phyloP scores from a whole-genome alignment of 352 stramenopile species.

The Pythium rishiriense region DNA sequence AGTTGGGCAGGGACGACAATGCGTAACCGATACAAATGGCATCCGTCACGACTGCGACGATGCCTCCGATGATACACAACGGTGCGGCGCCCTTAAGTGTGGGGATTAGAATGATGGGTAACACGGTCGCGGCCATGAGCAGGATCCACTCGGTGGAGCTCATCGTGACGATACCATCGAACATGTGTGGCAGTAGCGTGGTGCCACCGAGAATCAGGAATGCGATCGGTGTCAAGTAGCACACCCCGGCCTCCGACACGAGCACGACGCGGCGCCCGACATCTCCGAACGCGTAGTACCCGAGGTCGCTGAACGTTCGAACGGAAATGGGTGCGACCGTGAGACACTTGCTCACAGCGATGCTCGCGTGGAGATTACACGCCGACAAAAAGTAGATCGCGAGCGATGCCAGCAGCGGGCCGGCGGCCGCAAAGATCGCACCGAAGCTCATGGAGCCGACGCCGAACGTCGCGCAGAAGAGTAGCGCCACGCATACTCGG shows the following conservation, averaged over 20 bases:
- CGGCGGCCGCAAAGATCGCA: constrained; percentile 57
- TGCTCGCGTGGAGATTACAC: constrained; percentile 72
- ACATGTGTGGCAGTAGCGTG: constrained; percentile 52
- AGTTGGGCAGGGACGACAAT: constrained; percentile 36
- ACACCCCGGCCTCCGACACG: constrained; percentile 54
- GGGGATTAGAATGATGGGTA: constrained; percentile 65
- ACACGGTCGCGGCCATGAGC: constrained; percentile 44
- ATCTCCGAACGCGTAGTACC: constrained; percentile 59
- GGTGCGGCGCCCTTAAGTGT: constrained; percentile 49
- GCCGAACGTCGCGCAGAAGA: constrained; percentile 77
- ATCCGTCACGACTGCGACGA: constrained; percentile 52
- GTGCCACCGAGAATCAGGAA: constrained; percentile 75
- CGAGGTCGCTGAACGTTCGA: constrained; percentile 73
- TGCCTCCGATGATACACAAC: constrained; percentile 51
- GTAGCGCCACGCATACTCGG: constrained; percentile 52
- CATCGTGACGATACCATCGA: constrained; percentile 30
- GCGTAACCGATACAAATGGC: constrained; percentile 56
- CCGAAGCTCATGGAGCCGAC: constrained; percentile 78
- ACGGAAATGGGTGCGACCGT: constrained; percentile 51
- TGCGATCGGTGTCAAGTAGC: constrained; percentile 67
- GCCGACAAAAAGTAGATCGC: constrained; percentile 76
- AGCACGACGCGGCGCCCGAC: constrained; percentile 49
- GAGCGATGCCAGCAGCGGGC: constrained; percentile 54
- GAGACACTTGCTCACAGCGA: constrained; percentile 63
- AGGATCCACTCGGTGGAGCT: constrained; percentile 64